Evolutionary conservation across 2,329 filamentous ascomycete species (phyloP).

Genomic region (Chaetomium globosum): DNA sequence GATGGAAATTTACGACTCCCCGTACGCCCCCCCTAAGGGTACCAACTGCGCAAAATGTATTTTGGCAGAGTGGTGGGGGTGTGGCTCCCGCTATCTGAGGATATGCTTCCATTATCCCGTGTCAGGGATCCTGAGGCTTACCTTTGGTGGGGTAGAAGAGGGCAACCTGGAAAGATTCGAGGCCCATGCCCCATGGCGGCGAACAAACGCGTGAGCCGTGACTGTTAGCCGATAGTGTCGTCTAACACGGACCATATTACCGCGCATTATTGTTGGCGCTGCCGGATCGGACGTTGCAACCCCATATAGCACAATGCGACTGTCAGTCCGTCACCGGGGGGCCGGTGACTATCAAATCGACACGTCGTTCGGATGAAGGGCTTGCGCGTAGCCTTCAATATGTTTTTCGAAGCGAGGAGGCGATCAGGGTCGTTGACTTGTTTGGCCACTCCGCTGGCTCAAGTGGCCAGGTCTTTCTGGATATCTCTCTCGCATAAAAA

Average conservation of each 20-base stretch:
- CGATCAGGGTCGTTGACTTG: background rate
- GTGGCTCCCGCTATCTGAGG: background rate
- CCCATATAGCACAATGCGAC: constrained; percentile 31
- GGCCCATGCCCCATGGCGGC: constrained; percentile 10
- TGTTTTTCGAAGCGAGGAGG: constrained; percentile 20
- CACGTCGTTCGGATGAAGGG: constrained; percentile 23
- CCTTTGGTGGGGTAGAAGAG: background rate
- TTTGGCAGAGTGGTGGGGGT: too few species aligned
- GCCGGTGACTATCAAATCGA: constrained; percentile 25
- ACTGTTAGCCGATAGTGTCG: constrained; percentile 28
- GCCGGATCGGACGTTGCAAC: constrained; percentile 22
- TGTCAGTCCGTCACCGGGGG: constrained; percentile 21
- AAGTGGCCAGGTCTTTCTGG: background rate
- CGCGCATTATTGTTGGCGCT: constrained; percentile 32
- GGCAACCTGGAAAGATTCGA: constrained; percentile 28
- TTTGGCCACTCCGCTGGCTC: constrained; percentile 4
- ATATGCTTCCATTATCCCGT: constrained; percentile 15
- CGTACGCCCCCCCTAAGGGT: background rate
- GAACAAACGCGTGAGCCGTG: constrained; percentile 31
- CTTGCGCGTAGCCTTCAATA: constrained; percentile 14
- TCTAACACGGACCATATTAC: constrained; percentile 28
- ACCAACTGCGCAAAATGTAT: background rate
- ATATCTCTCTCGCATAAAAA: constrained; percentile 34
- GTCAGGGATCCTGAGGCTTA: background rate
- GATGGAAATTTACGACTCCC: background rate